Base-by-base conservation (phyloP, 371 early-diverging fungal genomes). In the Mycotypha africana region DNA sequence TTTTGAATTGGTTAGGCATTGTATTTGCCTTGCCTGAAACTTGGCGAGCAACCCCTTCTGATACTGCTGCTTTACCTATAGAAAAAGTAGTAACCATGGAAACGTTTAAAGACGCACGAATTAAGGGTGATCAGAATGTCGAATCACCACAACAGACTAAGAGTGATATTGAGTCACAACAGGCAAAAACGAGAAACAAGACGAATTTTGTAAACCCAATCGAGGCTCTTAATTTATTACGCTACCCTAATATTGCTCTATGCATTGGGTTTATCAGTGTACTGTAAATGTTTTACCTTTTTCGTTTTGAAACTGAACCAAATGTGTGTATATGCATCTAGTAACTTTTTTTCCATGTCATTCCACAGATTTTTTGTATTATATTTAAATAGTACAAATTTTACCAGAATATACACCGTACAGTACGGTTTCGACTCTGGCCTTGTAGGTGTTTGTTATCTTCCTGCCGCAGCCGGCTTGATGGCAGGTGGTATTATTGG, bases 1-100 rank as follows among this genome's bases (percentile, higher is more conserved):
- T 59, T 20, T 45, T 49, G 17, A 39, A 59, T 16, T 65, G 60
- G 53, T 16, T 60, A 2, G 49, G 50, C 1, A 53, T 74, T 12
- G 33, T 74, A 3, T 58, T 74, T 34, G 53, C 58, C 15, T 38
- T 74, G 17, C 74, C 74, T 14, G 74, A 74, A 30, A 74, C 74
- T 33, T 63, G 60, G 40, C 43, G 58, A 40, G 39, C 38, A 1
- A 4, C 24, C 24, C 11, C 22, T 19, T n/a, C n/a, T n/a, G n/a
- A n/a, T n/a, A n/a, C n/a, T 19, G 22, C n/a, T n/a, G n/a, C n/a
- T n/a, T n/a, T n/a, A n/a, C n/a, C n/a, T n/a, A n/a, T n/a, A n/a
- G 22, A 19, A 23, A 34, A 34, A 34, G 24, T 21, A 25, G 14
- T 32, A 22, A 32, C 6, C 22, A 43, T 30, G 19, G 17, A 34